phyloP scores from a whole-genome alignment of 495 filamentous ascomycete genomes.

The Tetracladium setigerum region DNA sequence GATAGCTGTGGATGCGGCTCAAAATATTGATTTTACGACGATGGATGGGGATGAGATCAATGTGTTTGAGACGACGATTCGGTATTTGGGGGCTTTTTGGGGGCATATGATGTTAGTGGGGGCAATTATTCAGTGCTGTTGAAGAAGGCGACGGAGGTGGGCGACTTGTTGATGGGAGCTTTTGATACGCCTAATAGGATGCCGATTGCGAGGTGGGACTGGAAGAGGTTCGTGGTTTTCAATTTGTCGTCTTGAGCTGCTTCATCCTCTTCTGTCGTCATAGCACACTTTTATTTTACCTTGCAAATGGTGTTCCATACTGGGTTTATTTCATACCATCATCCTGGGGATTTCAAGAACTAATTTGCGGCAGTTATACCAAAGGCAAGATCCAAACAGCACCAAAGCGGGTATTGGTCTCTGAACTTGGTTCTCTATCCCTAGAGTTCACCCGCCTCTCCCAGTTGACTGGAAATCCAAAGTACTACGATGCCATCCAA shows the following conservation, averaged over 20 bases:
- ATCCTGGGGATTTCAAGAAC: not conserved
- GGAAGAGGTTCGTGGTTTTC: constrained; percentile 15
- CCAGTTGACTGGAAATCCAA: constrained; percentile 75
- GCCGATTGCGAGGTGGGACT: constrained; percentile 65
- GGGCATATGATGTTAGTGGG: constrained; percentile 65
- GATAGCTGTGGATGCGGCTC: constrained; percentile 63
- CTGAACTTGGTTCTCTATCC: constrained; percentile 75
- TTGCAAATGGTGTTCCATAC: constrained; percentile 52
- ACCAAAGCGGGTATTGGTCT: constrained; percentile 30
- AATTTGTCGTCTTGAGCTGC: not conserved
- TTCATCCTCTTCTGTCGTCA: not conserved
- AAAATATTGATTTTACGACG: constrained; percentile 76
- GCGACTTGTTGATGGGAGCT: constrained; percentile 70
- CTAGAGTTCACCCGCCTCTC: constrained; percentile 83
- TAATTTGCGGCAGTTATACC: constrained; percentile 11
- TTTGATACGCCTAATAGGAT: constrained; percentile 91
- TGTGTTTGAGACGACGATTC: constrained; percentile 73
- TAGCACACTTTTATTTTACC: constrained; percentile 73
- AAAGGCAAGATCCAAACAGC: constrained; percentile 15
- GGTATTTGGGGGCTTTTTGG: constrained; percentile 72
- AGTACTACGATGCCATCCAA: constrained; percentile 86
- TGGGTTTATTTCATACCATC: constrained; percentile 6
- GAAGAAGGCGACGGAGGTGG: constrained; percentile 74
- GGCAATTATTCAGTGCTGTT: constrained; percentile 52
- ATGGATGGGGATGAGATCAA: constrained; percentile 47